Evolutionary conservation across 331 rosid genomes (phyloP), one percentile per base, ranked within the genome.

Genomic region (Dryas integrifolia): DNA sequence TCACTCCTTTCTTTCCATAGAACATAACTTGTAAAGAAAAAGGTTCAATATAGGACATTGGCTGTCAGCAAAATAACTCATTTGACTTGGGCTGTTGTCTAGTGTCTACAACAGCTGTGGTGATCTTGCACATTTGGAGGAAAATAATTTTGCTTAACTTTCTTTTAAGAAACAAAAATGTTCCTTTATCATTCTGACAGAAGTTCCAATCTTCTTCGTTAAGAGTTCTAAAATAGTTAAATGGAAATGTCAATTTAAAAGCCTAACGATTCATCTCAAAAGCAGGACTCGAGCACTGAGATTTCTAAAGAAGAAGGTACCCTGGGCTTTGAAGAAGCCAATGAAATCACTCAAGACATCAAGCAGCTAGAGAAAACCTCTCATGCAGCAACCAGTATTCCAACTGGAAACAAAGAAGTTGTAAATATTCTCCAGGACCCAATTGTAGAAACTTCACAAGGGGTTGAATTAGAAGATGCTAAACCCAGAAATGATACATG

Each of bases 201-300:
- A 30, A 30, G 3, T 30, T 30, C 35, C 35, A 30, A 30, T 30
- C 35, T 30, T 30, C 35, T 30, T 30, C 35, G 35, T 30, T 30
- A 30, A 30, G 35, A 30, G 35, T 30, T 30, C 35, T 5, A 30
- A 21, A 58, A 30, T 26, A 49, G 26, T 35, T 47, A 4, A 21
- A 21, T 11, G 5, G 26, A 5, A 4, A 45, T 7, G 51, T 65
- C 24, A 60, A 64, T n/a, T 10, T 3, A 40, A 8, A 53, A 72
- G 52, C 5, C 7, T 16, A 65, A 58, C 18, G 13, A 45, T 76
- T 76, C n/a, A 4, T 56, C 72, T 68, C 9, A 71, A 21, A 53
- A 63, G 56, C 77, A 79, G 87, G 87, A 51, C 45, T 8, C 58
- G 39, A 56, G 67, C 38, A 56, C n/a, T 13, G 81, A 75, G 66